Base-by-base conservation (phyloP, 106 monocot species). In the Allium cepa region DNA sequence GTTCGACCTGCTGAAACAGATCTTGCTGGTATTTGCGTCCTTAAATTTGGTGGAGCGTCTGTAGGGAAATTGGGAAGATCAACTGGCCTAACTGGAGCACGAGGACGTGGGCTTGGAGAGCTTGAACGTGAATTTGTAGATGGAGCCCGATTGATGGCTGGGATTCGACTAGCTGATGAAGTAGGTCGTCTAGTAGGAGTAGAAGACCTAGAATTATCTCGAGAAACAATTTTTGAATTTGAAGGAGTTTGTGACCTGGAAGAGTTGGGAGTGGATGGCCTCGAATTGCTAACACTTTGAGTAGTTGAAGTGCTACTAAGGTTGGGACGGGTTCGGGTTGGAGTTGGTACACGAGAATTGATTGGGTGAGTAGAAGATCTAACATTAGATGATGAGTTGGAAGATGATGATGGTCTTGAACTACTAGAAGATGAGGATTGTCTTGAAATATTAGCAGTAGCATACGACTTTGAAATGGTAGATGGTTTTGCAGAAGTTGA, bases 21-120 rank as follows among this genome's bases (percentile, higher is more conserved):
- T 27, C 90, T 77, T 59, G 90, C 87, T 12, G 94, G 90, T 62
- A 94, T 48, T 47, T 82, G 80, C 11, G 90, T 94, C 48, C 87
- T 82, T 47, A 97, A 76, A 71, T 97, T 92, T 63, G 96, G 96
- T 49, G 96, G 96, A 8, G 75, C 78, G 49, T 92, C 86, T 57
- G 55, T 74, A 8, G 90, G 79, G 46, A 94, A 90, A 74, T 80
- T 87, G 11, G 87, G 82, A n/a, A 82, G 80, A 64, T 77, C 79
- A 63, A 87, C 53, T 62, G 87, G 78, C 28, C 64, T 80, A 8
- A 80, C 80, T 22, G 68, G 68, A 60, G 78, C 57, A 58, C 86
- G 75, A 5, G 69, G 53, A 16, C 78, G 77, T 59, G 85, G 83
- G n/a, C 73, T 76, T 17, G 91, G 95, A 18, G 95, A 95, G 66